Conservation (phyloP, 2,329 filamentous ascomycete species). For the Fusarium verticillioides region DNA sequence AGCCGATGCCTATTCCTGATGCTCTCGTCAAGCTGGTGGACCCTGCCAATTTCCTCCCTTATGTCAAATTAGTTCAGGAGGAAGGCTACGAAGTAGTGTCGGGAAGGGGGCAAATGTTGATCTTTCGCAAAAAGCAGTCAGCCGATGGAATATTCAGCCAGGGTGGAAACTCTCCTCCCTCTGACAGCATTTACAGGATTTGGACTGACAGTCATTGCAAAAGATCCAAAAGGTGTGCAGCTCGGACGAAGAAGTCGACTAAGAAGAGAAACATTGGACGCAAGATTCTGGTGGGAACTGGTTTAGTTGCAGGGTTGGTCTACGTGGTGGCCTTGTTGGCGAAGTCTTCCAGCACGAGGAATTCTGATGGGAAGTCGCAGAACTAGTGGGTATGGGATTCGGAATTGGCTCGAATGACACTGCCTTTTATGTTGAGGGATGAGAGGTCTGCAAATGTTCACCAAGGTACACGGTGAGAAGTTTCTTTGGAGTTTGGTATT, state of each 20-base stretch:
- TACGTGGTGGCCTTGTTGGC: slow-evolving; percentile 69
- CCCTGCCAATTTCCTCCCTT: slow-evolving; percentile 72
- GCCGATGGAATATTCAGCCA: slow-evolving; percentile 61
- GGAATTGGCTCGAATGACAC: not conserved
- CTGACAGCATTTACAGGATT: slow-evolving; percentile 61
- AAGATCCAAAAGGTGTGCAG: not conserved
- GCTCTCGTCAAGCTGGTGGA: slow-evolving; percentile 70
- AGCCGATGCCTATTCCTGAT: slow-evolving; percentile 67
- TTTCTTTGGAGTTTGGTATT: slow-evolving; percentile 19
- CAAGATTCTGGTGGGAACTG: slow-evolving; percentile 64
- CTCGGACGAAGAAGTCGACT: slow-evolving; percentile 36
- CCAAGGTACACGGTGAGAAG: not conserved
- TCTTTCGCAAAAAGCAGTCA: slow-evolving; percentile 70
- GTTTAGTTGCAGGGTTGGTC: slow-evolving; percentile 64
- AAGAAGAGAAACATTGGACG: slow-evolving; percentile 57
- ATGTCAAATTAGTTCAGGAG: slow-evolving; percentile 67
- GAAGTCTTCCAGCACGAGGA: slow-evolving; percentile 66
- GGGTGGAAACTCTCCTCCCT: slow-evolving; percentile 69
- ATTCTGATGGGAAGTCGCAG: slow-evolving; percentile 28
- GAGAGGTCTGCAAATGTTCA: not conserved
- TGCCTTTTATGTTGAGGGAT: not conserved
- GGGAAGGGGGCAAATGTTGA: slow-evolving; percentile 69
- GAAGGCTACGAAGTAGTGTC: slow-evolving; percentile 76
- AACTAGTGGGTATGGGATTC: slow-evolving; percentile 40
- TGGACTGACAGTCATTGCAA: slow-evolving; percentile 45